Conservation (phyloP, 371 early-diverging fungal genomes). For the Lichtheimia corymbifera region DNA sequence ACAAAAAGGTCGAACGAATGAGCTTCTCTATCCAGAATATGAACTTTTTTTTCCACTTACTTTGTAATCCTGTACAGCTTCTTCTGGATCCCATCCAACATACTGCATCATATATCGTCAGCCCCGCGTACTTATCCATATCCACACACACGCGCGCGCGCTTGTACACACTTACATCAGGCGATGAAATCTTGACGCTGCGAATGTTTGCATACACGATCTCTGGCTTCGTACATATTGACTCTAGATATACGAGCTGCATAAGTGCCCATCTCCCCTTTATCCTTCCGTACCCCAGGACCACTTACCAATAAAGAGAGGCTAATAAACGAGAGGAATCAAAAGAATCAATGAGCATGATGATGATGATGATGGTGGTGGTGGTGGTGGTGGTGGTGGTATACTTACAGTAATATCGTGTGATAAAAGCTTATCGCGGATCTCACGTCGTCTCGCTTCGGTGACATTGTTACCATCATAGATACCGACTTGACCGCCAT, state of each 20-base stretch:
- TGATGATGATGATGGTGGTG: no score
- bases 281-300: no score
- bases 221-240: slow-evolving; percentile 78
- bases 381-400: background rate
- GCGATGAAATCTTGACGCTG: slow-evolving; percentile 89
- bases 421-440: slow-evolving; percentile 65
- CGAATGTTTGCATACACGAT: slow-evolving; percentile 78
- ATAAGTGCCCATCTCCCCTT: no score
- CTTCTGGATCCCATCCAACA: slow-evolving; percentile 56
- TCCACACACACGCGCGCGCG: no score
- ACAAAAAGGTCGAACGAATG: background rate
- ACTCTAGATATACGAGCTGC: slow-evolving; percentile 51
- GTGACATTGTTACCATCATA: slow-evolving; percentile 95
- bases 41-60: slow-evolving; percentile 27
- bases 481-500: slow-evolving; percentile 81
- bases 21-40: background rate
- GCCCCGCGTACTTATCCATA: background rate
- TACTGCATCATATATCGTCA: background rate
- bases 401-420: slow-evolving; percentile 64
- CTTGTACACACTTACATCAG: slow-evolving; percentile 65
- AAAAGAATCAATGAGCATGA: background rate
- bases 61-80: slow-evolving; percentile 86
- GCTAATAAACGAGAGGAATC: background rate
- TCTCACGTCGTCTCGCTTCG: slow-evolving; percentile 68
- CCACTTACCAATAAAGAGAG: background rate